Base-by-base conservation (phyloP, 192 early-diverging fungal species). In the Backusella tarrabulga region DNA sequence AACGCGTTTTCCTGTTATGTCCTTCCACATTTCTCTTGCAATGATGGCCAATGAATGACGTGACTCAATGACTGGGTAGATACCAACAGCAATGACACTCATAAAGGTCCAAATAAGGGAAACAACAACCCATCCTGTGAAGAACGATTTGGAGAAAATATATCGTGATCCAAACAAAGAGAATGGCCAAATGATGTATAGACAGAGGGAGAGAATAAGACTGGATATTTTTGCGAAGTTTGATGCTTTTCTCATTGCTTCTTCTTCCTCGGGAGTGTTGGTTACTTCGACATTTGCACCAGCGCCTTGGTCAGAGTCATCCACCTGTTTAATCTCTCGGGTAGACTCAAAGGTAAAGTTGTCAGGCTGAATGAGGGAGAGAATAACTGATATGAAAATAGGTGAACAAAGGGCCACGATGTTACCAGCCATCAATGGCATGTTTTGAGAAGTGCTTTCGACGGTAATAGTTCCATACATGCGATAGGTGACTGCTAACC, bases 401-500 rank as follows among this genome's bases (percentile, higher is more conserved):
- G 76, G 68, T 26, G 80, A 68, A 34, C 76, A 44, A 4, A 90
- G 77, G 7, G 85, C 87, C 2, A 85, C 87, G 44, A 93, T 68
- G 75, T 93, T 94, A 11, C 92, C 92, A 2, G 92, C 90, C 79
- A 94, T 87, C 91, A 93, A 93, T 19, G 92, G 92, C 60, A 93
- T 89, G 71, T 93, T 91, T 12, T 80, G 86, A 42, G 85, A 85
- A 12, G 92, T 92, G 19, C 85, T 80, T 2, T 79, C 82, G 1
- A 94, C 42, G 1, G 83, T 89, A 63, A 94, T 83, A 42, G 83
- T 85, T 19, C 89, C 90, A 77, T 85, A 88, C 6, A 88, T 52
- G 17, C 75, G 76, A 19, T 86, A 60, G 3, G 90, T 87, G 4
- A 85, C 84, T 6, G 85, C 85, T 40, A 93, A 78, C 92, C 92